Evolutionary conservation across 1,139 yeast species (phyloP).

Genomic region (Blastobotrys apis): DNA sequence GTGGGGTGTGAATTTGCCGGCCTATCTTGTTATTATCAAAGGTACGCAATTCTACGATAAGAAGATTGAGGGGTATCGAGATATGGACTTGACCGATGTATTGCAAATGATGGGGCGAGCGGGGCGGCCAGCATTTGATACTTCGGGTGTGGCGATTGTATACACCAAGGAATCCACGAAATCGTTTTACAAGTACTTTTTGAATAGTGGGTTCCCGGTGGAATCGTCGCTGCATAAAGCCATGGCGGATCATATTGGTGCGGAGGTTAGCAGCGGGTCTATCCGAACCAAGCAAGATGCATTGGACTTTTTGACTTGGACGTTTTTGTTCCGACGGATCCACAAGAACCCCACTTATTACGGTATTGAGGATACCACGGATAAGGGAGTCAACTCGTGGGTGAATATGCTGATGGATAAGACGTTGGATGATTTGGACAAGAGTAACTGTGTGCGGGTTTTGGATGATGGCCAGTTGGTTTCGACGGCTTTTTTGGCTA

Average conservation of each 20-base stretch:
- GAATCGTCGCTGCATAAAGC: conserved; percentile 93
- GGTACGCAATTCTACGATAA: conserved; percentile 90
- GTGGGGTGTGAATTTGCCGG: conserved; percentile 97
- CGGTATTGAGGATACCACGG: conserved; percentile 69
- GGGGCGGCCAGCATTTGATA: conserved; percentile 95
- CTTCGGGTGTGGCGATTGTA: conserved; percentile 91
- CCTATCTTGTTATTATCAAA: conserved; percentile 86
- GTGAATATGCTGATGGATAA: conserved; percentile 68
- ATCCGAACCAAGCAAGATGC: conserved; percentile 82
- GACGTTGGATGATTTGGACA: conserved; percentile 62
- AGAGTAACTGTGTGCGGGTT: conserved; percentile 64
- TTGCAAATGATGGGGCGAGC: conserved; percentile 92
- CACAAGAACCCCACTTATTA: conserved; percentile 95
- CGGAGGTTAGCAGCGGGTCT: conserved; percentile 89
- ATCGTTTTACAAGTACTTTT: conserved; percentile 86
- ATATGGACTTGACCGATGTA: conserved; percentile 90
- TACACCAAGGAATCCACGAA: conserved; percentile 90
- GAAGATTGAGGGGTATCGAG: conserved; percentile 72
- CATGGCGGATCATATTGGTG: conserved; percentile 92
- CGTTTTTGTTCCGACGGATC: conserved; percentile 87
- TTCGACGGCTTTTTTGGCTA: conserved; percentile 79
- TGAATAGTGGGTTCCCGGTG: conserved; percentile 95
- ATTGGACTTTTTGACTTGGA: conserved; percentile 89
- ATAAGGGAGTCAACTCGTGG: conserved; percentile 52
- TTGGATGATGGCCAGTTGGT: conserved; percentile 47